Evolutionary conservation across 1,284 basidiomycete genomes (phyloP).

Genomic region (Microbotryomycetes sp.): DNA sequence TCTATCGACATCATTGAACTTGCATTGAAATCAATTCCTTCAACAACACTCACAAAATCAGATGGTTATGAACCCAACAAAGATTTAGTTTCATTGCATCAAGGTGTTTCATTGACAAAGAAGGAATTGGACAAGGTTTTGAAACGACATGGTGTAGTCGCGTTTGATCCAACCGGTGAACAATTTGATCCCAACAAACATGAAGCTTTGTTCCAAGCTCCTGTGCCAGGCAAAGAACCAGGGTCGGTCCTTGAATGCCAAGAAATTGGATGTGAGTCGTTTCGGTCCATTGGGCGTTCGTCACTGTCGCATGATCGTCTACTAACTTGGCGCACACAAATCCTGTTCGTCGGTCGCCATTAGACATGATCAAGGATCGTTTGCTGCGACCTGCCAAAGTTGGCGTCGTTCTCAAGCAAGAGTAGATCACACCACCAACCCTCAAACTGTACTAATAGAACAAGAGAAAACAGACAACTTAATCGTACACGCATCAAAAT

Average conservation of each 20-base stretch:
- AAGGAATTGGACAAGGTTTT: constrained; percentile 83
- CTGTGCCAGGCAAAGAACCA: constrained; percentile 75
- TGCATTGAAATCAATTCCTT: constrained; percentile 75
- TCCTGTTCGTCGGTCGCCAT: neutral
- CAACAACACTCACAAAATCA: constrained; percentile 45
- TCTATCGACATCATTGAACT: constrained; percentile 86
- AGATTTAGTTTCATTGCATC: constrained; percentile 61
- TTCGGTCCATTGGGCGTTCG: neutral
- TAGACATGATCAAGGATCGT: constrained; percentile 77
- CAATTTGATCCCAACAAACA: constrained; percentile 90
- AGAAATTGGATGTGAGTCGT: constrained; percentile 61
- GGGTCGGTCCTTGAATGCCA: constrained; percentile 87
- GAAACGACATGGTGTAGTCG: constrained; percentile 82
- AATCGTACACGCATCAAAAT: too few species aligned
- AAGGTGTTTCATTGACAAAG: constrained; percentile 87
- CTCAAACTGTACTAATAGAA: neutral
- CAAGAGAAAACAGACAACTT: too few species aligned
- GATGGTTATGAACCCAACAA: constrained; percentile 47
- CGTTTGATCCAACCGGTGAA: constrained; percentile 86
- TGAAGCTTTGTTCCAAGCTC: constrained; percentile 91
- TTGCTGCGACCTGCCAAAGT: constrained; percentile 92
- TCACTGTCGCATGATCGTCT: neutral
- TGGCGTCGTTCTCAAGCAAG: constrained; percentile 62
- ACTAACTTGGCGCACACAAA: neutral
- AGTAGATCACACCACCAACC: neutral